Base-by-base conservation (phyloP, 192 early-diverging fungal genomes). In the Gamsiella multidivaricata region DNA sequence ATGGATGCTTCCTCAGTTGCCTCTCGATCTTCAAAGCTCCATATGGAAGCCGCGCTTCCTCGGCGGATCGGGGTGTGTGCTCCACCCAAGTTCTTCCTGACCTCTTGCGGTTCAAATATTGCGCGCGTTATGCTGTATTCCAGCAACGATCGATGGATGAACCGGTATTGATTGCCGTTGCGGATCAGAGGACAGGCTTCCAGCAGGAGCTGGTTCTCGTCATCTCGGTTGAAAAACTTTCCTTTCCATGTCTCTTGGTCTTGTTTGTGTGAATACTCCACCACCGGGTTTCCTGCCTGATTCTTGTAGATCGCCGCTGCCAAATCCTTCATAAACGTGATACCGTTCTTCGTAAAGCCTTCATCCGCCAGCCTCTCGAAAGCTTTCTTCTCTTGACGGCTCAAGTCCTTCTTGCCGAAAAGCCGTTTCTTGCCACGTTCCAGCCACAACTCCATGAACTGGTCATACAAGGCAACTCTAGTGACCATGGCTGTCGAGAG, bases 241-340 rank as follows among this genome's bases (percentile, higher is more conserved):
- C 31, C 43, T 22, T 67, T 67, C 54, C 65, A 57, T 28, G 31
- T 57, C 11, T 33, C 34, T 5, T 26, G 6, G 36, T 67, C 65
- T 9, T 25, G 11, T 5, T 7, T 9, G 9, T 23, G 28, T 3
- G 65, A 57, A 29, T 67, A 58, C 6, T 28, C 9, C 8, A 69
- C 49, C 23, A 60, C 54, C 15, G 67, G 50, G 45, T 60, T 59
- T 23, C 57, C 67, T 18, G 22, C 28, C 25, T 69, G 67, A 36
- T 69, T 39, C 23, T 60, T 41, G 54, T 49, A 69, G 36, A 69
- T 69, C 22, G 45, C 56, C 25, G 34, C 53, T n/a, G 67, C 54
- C 32, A 69, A 23, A 10, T 42, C 43, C 31, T 59, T 69, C 20
- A 69, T 22, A 29, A 50, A 69, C 22, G 22, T n/a, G 34, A 60